A percentile compares a stretch with the other conserved stretches of the same genome.
Conservation (phyloP, 2,329 filamentous ascomycete species). For the Aspergillus udagawae region DNA sequence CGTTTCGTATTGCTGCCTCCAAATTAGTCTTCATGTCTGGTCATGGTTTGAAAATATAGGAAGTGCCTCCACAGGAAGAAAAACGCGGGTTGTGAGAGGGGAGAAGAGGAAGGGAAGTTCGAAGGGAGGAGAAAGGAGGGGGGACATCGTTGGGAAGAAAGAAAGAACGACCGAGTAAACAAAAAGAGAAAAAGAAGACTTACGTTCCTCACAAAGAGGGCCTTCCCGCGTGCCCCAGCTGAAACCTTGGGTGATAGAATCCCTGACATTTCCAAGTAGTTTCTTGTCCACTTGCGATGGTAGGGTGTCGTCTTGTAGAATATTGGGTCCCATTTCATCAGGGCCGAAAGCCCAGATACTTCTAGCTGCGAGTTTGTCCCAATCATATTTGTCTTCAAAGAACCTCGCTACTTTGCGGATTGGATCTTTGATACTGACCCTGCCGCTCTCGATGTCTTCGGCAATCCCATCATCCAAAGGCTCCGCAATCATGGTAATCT, state of each 20-base stretch:
- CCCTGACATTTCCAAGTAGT: constrained; percentile 77
- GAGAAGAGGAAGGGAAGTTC: background rate
- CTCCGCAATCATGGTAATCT: constrained; percentile 97
- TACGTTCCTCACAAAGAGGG: constrained; percentile 94
- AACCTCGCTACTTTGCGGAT: constrained; percentile 91
- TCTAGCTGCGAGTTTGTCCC: constrained; percentile 88
- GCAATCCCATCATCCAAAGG: constrained; percentile 93
- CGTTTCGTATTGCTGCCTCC: constrained; percentile 79
- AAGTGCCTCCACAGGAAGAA: background rate
- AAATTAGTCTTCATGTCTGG: background rate
- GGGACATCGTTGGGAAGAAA: background rate
- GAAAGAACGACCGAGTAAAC: background rate
- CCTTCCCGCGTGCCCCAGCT: constrained; percentile 95
- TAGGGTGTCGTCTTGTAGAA: constrained; percentile 92
- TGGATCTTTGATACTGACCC: constrained; percentile 87
- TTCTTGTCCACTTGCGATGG: constrained; percentile 94
- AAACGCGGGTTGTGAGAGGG: background rate
- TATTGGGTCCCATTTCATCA: constrained; percentile 90
- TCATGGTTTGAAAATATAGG: background rate
- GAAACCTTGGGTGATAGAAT: constrained; percentile 93
- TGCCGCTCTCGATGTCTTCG: constrained; percentile 86
- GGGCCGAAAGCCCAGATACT: constrained; percentile 99
- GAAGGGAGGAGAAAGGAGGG: background rate
- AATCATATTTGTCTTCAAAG: constrained; percentile 95
- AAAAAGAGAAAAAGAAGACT: constrained; percentile 41